Conservation (phyloP, 495 filamentous ascomycete genomes). For the Aspergillus carlsbadensis region DNA sequence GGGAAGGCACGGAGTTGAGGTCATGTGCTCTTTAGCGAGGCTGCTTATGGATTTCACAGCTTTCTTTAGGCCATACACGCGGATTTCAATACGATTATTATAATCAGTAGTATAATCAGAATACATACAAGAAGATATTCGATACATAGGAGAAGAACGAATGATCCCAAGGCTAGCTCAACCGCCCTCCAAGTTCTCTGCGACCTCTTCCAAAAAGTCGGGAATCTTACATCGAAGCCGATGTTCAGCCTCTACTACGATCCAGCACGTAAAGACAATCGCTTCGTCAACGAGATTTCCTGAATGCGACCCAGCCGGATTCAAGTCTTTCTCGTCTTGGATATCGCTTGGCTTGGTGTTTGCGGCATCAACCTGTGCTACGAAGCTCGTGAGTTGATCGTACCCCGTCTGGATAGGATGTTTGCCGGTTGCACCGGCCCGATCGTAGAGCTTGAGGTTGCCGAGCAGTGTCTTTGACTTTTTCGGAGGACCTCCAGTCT, state of each 20-base stretch:
- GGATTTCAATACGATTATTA: too few species aligned
- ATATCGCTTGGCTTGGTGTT: background rate
- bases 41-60: background rate
- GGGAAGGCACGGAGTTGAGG: background rate
- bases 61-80: too few species aligned
- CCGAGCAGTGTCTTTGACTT: constrained; percentile 3
- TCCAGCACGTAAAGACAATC: constrained; percentile 14
- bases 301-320: background rate
- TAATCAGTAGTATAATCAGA: too few species aligned
- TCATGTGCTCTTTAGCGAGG: constrained; percentile 1
- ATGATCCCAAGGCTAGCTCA: background rate
- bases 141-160: background rate
- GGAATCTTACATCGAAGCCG: constrained; percentile 6
- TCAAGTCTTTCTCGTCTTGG: constrained; percentile 1
- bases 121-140: too few species aligned
- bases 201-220: constrained; percentile 6
- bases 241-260: constrained; percentile 13
- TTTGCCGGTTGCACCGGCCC: background rate
- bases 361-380: background rate
- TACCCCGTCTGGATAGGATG: background rate
- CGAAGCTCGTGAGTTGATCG: background rate
- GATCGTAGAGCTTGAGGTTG: constrained; percentile 1
- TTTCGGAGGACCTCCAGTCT: constrained; percentile 9
- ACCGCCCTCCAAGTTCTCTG: background rate
- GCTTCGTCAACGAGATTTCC: constrained; percentile 8